These are phyloP conservation scores for Lactuca saligna DNA, from an alignment of 129 eudicot genomes.

Conservation along the genomic window DNA sequence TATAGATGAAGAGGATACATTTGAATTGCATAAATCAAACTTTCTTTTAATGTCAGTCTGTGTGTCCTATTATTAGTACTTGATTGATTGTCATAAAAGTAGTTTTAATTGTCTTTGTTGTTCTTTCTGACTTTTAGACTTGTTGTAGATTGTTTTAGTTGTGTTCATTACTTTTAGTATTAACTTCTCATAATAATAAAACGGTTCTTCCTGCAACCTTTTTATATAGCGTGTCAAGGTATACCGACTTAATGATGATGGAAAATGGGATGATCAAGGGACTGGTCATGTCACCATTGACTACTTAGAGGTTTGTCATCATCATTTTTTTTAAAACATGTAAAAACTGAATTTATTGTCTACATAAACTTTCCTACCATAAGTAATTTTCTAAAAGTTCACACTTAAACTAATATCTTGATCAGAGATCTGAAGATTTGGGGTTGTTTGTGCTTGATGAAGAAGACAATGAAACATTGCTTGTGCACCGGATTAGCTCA, in stretches of 20 bases:
- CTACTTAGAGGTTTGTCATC: conserved; percentile 66
- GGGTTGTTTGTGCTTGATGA: conserved; percentile 83
- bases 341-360: background rate
- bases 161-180: background rate
- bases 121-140: background rate
- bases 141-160: background rate
- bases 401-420: conserved; percentile 1
- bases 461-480: conserved; percentile 83
- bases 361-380: background rate
- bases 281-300: conserved; percentile 94
- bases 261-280: conserved; percentile 99
- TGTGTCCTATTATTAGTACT: background rate
- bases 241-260: conserved; percentile 77
- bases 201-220: conserved; percentile 9
- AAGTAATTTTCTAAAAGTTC: conserved; percentile 19
- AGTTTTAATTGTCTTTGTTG: background rate
- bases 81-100: background rate
- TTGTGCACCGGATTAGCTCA: conserved; percentile 80
- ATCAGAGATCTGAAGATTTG: conserved; percentile 79
- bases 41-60: too few relatives aligned
- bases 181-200: background rate
- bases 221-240: conserved; percentile 79
- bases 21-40: background rate
- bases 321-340: conserved; percentile 5
- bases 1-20: background rate